Evolutionary conservation across 208 protist species (phyloP).

Genomic region (Polymyxa betae): DNA sequence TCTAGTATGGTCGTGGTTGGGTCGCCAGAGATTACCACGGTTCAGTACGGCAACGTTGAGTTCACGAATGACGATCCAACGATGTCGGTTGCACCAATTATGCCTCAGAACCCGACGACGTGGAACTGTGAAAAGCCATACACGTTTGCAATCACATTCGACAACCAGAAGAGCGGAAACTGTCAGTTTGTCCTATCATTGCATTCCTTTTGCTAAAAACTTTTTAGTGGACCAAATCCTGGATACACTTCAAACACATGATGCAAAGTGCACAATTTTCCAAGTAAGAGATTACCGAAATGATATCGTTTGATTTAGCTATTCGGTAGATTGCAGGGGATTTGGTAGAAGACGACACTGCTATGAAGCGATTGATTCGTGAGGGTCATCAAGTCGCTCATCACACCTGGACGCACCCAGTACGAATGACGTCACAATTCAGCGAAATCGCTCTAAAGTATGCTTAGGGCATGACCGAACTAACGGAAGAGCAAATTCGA

Average conservation of each 20-base stretch:
- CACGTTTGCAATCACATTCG: slow-evolving; percentile 38
- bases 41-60: background rate
- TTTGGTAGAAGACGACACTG: background rate
- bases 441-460: background rate
- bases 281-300: no score
- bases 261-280: slow-evolving; percentile 48
- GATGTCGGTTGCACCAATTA: background rate
- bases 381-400: slow-evolving; percentile 36
- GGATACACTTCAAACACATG: background rate
- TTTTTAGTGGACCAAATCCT: background rate
- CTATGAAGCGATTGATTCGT: slow-evolving; percentile 2
- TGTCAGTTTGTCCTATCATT: background rate
- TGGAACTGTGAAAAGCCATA: background rate
- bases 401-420: slow-evolving; percentile 34
- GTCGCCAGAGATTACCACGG: background rate
- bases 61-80: slow-evolving; percentile 30
- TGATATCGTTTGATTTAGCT: background rate
- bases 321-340: background rate
- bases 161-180: slow-evolving; percentile 24
- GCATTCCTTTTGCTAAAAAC: background rate
- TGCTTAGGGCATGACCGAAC: background rate
- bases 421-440: background rate
- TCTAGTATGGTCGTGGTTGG: background rate
- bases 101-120: slow-evolving; percentile 41
- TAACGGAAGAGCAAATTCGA: background rate